Percentiles rank a stretch among this genome's conserved stretches.
Conservation (phyloP, 1,139 yeast species). For the Saccharomycopsis phalli region DNA sequence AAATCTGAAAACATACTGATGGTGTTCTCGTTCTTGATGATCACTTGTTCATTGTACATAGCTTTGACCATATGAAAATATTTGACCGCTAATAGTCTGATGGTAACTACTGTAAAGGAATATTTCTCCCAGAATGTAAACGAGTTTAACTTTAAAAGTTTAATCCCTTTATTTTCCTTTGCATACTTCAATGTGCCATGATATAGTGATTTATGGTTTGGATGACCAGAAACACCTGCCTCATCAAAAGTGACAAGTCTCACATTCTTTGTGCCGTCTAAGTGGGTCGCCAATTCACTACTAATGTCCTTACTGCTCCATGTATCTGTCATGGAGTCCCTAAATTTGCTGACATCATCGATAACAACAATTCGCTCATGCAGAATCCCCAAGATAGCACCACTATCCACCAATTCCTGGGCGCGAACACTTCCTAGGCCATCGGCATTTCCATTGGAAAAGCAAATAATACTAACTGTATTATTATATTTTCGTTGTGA, state of each 20-base stretch:
- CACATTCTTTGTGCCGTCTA: too few species aligned
- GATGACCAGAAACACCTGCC: conserved; percentile 74
- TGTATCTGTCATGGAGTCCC: conserved; percentile 61
- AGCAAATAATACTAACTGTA: conserved; percentile 52
- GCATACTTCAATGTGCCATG: conserved; percentile 42
- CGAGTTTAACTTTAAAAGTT: conserved; percentile 35
- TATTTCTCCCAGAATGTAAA: conserved; percentile 44
- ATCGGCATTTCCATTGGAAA: conserved; percentile 70
- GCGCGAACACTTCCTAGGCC: conserved; percentile 60
- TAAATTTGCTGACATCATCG: conserved; percentile 37
- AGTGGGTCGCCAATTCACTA: not conserved
- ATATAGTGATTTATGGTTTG: conserved; percentile 68
- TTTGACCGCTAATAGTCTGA: conserved; percentile 21
- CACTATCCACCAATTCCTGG: conserved; percentile 51
- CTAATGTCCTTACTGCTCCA: conserved; percentile 53
- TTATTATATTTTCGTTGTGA: conserved; percentile 42
- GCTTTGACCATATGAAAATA: not conserved
- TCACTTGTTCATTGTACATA: too few species aligned
- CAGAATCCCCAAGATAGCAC: conserved; percentile 48
- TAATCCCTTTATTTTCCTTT: conserved; percentile 14
- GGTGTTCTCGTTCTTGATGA: too few species aligned
- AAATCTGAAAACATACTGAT: conserved; percentile 40
- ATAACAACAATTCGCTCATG: conserved; percentile 38
- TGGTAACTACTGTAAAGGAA: conserved; percentile 41
- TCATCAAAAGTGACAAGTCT: conserved; percentile 67